phyloP scores from a whole-genome alignment of 345 rosid species.

The Psidium friedrichsthalianum region DNA sequence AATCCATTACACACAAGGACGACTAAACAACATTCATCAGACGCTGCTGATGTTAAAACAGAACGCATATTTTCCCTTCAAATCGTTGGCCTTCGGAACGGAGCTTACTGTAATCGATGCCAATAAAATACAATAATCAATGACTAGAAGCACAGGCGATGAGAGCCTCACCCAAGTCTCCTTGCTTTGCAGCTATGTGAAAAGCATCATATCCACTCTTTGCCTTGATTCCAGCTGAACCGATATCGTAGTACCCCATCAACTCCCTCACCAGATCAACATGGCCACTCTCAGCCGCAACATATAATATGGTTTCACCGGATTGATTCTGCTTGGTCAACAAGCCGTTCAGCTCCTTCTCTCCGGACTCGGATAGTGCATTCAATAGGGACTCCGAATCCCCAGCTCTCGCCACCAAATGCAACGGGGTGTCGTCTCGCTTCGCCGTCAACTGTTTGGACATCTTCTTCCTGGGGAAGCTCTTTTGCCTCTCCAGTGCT shows the following conservation, averaged over 20 bases:
- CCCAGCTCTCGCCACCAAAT: slow-evolving; percentile 57
- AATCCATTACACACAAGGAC: background rate
- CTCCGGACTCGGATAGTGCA: slow-evolving; percentile 29
- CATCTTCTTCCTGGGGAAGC: slow-evolving; percentile 40
- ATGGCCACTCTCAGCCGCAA: slow-evolving; percentile 68
- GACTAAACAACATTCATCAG: background rate
- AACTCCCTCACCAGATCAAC: slow-evolving; percentile 55
- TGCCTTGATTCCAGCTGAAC: slow-evolving; percentile 55
- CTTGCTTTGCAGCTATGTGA: slow-evolving; percentile 86
- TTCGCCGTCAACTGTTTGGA: slow-evolving; percentile 58
- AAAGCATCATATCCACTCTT: slow-evolving; percentile 81
- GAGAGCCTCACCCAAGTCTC: slow-evolving; percentile 45
- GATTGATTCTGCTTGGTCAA: slow-evolving; percentile 63
- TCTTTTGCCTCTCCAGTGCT: slow-evolving; percentile 16
- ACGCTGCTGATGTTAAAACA: background rate
- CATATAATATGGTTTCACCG: slow-evolving; percentile 77
- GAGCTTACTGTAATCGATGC: no score
- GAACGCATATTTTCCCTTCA: background rate
- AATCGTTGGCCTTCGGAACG: no score
- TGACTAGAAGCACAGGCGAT: background rate
- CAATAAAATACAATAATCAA: background rate
- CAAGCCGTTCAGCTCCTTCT: slow-evolving; percentile 30
- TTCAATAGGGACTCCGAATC: slow-evolving; percentile 33
- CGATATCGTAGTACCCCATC: slow-evolving; percentile 43
- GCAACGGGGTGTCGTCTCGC: slow-evolving; percentile 65